A percentile compares a stretch with the other conserved stretches of the same genome.
phyloP scores from a whole-genome alignment of 1,139 yeast species.

The Lodderomyces parapsilosis region DNA sequence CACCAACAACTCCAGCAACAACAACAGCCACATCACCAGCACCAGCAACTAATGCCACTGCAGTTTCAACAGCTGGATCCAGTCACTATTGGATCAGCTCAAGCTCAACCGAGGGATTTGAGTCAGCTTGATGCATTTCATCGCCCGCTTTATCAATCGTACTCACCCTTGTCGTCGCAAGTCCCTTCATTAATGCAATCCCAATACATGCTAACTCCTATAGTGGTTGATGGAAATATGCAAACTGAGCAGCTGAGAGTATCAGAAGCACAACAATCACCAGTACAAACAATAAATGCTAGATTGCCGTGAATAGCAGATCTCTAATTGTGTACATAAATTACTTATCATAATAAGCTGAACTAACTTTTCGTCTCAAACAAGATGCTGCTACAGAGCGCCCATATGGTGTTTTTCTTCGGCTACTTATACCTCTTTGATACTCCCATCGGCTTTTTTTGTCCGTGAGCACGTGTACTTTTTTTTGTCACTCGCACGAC shows the following conservation, averaged over 20 bases:
- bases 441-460: neutral
- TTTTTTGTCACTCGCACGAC: neutral
- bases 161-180: neutral
- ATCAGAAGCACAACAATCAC: neutral
- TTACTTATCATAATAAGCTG: too few relatives aligned
- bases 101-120: neutral
- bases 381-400: too few relatives aligned
- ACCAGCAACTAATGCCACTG: neutral
- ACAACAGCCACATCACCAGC: neutral
- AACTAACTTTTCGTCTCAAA: too few relatives aligned
- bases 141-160: neutral
- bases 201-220: neutral
- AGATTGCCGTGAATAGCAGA: neutral
- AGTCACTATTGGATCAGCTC: neutral
- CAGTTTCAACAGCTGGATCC: neutral
- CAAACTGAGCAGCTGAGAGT: neutral
- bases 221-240: neutral
- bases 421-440: neutral
- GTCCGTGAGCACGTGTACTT: neutral
- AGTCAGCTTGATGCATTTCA: neutral
- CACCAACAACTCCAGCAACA: neutral
- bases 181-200: neutral
- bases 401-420: too few relatives aligned
- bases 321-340: neutral
- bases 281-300: neutral